phyloP scores from a whole-genome alignment of 2,329 filamentous ascomycete genomes.

The Emergomyces orientalis region DNA sequence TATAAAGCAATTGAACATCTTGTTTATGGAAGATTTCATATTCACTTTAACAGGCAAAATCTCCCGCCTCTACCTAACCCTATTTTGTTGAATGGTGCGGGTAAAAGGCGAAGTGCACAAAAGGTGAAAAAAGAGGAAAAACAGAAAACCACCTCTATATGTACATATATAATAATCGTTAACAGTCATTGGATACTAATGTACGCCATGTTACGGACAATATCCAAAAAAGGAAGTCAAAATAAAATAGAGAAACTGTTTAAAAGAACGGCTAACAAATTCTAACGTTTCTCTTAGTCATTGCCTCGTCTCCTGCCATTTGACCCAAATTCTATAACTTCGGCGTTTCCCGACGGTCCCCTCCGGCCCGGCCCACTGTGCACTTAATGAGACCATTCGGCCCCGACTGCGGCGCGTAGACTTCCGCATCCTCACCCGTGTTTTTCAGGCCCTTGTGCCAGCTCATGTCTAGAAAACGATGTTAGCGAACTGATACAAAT shows the following conservation, averaged over 20 bases:
- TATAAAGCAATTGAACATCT: no score
- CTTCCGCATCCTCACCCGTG: slow-evolving; percentile 88
- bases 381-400: slow-evolving; percentile 96
- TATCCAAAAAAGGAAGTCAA: no score
- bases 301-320: no score
- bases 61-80: not conserved
- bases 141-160: not conserved
- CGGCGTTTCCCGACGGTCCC: slow-evolving; percentile 10
- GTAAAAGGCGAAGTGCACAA: not conserved
- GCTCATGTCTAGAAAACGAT: slow-evolving; percentile 59
- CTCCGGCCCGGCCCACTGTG: slow-evolving; percentile 50
- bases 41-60: no score
- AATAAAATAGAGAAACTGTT: no score
- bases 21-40: no score
- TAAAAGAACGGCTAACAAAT: no score
- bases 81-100: not conserved
- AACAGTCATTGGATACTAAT: not conserved
- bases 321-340: no score
- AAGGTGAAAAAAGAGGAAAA: not conserved
- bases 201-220: no score
- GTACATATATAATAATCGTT: not conserved
- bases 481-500: slow-evolving; percentile 7
- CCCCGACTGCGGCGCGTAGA: slow-evolving; percentile 84
- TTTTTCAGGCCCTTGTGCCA: slow-evolving; percentile 97
- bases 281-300: no score